A percentile compares a stretch with the other conserved stretches of the same genome.
These are phyloP conservation scores for Dioszegia crocea DNA, from an alignment of 768 basidiomycete genomes.

Conservation along the genomic window DNA sequence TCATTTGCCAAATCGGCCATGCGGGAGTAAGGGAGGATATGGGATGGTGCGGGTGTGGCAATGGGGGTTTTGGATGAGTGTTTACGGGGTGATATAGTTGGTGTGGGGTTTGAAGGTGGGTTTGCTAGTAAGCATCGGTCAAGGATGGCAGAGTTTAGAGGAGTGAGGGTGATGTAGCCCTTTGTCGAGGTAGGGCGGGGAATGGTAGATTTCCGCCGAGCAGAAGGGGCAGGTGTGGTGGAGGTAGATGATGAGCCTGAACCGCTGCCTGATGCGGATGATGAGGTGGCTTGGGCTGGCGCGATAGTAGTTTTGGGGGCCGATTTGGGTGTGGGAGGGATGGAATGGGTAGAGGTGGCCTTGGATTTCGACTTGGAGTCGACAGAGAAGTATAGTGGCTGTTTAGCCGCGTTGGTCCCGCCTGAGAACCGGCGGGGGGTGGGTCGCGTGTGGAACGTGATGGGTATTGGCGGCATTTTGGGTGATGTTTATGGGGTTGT, in stretches of 20 bases:
- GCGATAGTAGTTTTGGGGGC: neutral
- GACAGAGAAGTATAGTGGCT: neutral
- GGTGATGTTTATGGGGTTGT: neutral
- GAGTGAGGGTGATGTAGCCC: constrained; percentile 3
- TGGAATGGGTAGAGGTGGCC: neutral
- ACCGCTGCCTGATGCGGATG: neutral
- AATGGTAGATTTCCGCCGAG: neutral
- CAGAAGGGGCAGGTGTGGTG: neutral
- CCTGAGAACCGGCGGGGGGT: neutral
- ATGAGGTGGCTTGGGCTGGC: neutral
- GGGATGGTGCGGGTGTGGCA: neutral
- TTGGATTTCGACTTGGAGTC: neutral
- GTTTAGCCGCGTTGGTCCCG: neutral
- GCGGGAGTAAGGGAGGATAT: constrained; percentile 24
- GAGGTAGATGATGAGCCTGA: neutral
- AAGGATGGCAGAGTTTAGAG: constrained; percentile 5
- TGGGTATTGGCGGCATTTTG: constrained; percentile 1
- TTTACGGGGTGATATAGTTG: neutral
- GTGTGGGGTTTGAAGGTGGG: neutral
- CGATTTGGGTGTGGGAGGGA: neutral
- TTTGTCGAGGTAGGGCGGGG: neutral
- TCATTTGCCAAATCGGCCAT: constrained; percentile 21
- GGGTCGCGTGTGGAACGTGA: constrained; percentile 2
- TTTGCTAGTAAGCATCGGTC: neutral
- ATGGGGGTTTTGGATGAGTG: neutral